Base-by-base conservation (phyloP, 805 yeast genomes). In the Brettanomyces custersianus region DNA sequence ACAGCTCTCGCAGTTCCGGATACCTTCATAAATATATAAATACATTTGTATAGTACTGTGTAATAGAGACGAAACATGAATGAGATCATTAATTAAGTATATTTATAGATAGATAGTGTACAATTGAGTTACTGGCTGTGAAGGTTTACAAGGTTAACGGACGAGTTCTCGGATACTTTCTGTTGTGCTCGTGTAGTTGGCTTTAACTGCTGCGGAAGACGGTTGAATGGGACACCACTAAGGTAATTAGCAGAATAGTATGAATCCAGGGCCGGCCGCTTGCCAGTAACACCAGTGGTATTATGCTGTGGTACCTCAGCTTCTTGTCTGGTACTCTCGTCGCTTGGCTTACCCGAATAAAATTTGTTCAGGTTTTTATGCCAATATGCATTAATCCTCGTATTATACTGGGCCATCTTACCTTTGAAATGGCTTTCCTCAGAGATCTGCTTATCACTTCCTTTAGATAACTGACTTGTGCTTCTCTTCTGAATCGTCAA, bases 1-100 rank as follows among this genome's bases (percentile, higher is more conserved):
- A 3, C 74, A 71, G 42, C 62, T 57, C 38, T 54, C 68, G 26
- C 59, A 79, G 47, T 75, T 74, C 52, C 65, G 60, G 41, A 74
- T 70, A 2, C 80, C 80, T 8, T 20, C 12, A 15, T 31, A 12
- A 31, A 15, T 18, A 19, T 17, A 30, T n/a, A 25, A 33, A 18
- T 21, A 13, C 13, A 19, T 20, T 5, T 23, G n/a, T n/a, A 7
- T 18, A n/a, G 24, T 8, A 24, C 13, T 36, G 39, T 36, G 32
- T 24, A 36, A 16, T 37, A 37, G 18, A 26, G 21, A 12, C 27
- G 34, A 22, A 34, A 22, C 22, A 17, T 37, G 30, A 34, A 37
- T 22, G 29, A 27, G 29, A 34, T 23, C 12, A 18, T 17, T 18
- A 37, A n/a, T n/a, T n/a, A n/a, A n/a, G n/a, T n/a, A 30, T 20